phyloP scores from a whole-genome alignment of 805 yeast species.

The Monosporozyma aquatica region DNA sequence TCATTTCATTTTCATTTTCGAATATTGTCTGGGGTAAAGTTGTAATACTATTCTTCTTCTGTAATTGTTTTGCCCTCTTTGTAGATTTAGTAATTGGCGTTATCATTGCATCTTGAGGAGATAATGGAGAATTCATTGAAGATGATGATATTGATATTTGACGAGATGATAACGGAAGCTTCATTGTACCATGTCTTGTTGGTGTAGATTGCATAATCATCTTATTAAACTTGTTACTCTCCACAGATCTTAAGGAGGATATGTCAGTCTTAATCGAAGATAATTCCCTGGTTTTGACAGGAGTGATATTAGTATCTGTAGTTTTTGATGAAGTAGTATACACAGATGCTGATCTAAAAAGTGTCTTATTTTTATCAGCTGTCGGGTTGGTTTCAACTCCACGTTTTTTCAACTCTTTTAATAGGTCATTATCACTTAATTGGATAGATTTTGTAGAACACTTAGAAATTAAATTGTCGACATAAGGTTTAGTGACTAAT shows the following conservation, averaged over 20 bases:
- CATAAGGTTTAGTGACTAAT: constrained; percentile 2
- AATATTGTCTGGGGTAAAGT: neutral
- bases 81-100: constrained; percentile 1
- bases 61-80: constrained; percentile 1
- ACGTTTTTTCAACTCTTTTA: constrained; percentile 4
- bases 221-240: neutral
- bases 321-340: no score
- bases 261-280: neutral
- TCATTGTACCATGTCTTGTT: neutral
- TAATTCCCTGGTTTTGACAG: neutral
- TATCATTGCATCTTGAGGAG: neutral
- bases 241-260: neutral
- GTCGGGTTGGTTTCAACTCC: neutral
- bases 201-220: neutral
- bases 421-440: constrained; percentile 1
- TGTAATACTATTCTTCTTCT: neutral
- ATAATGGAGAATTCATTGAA: neutral
- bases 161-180: neutral
- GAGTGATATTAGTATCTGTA: no score
- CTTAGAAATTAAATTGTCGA: neutral
- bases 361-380: no score
- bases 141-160: neutral
- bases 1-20: constrained; percentile 41
- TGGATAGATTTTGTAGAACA: constrained; percentile 1
- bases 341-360: no score